Evolutionary conservation across 306 rosid genomes (phyloP).

Genomic region (Sesbania bispinosa): DNA sequence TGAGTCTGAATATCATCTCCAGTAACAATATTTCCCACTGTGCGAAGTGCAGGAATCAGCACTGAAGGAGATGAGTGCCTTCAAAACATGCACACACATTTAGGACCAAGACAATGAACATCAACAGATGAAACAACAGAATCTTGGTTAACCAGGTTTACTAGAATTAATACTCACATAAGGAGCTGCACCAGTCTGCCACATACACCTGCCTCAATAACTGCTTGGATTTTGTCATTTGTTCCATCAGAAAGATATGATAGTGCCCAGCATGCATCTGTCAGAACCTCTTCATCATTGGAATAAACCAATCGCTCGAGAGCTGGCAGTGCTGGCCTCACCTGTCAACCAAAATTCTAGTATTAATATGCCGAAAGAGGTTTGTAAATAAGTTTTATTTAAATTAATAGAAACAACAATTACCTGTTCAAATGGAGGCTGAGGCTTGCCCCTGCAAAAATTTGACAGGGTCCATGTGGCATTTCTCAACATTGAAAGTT

Average conservation of each 20-base stretch:
- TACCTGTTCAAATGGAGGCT: slow-evolving; percentile 85
- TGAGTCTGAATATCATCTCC: slow-evolving; percentile 90
- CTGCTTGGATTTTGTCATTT: slow-evolving; percentile 93
- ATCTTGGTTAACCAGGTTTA: not conserved
- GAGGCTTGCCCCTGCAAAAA: slow-evolving; percentile 96
- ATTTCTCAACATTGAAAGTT: slow-evolving; percentile 91
- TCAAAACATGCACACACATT: slow-evolving; percentile 16
- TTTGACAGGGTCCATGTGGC: slow-evolving; percentile 95
- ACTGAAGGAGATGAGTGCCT: slow-evolving; percentile 92
- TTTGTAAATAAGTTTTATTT: not conserved
- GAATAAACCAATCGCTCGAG: slow-evolving; percentile 83
- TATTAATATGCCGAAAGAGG: not conserved
- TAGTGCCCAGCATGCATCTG: slow-evolving; percentile 94
- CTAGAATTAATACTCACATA: slow-evolving; percentile 50
- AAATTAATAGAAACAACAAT: not conserved
- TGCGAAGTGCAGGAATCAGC: slow-evolving; percentile 89
- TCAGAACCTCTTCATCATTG: slow-evolving; percentile 88
- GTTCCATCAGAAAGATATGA: slow-evolving; percentile 92
- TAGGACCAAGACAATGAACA: not conserved
- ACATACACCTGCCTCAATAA: slow-evolving; percentile 85
- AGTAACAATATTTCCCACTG: slow-evolving; percentile 90
- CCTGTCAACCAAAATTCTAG: slow-evolving; percentile 44
- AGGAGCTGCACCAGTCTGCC: slow-evolving; percentile 76
- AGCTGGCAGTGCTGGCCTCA: slow-evolving; percentile 88
- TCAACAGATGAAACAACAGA: not conserved